A percentile compares a stretch with the other conserved stretches of the same genome.
Conservation (phyloP, 73 alveolate species). For the Tetrahymena elliotti region DNA sequence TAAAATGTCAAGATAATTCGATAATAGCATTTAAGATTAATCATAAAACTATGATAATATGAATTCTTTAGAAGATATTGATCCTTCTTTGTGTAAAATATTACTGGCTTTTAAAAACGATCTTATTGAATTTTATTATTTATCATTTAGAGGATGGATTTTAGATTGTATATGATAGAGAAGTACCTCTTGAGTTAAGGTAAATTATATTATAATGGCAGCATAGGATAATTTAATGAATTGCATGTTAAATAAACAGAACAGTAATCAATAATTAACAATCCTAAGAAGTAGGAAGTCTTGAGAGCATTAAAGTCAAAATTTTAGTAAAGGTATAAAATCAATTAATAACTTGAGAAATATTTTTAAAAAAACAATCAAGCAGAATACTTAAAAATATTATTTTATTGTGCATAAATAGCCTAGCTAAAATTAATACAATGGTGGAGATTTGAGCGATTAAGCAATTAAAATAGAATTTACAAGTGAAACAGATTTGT, state of each 20-base stretch:
- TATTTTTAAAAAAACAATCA: background rate
- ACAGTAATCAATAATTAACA: background rate
- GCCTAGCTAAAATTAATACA: background rate
- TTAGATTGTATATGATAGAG: constrained; percentile 20
- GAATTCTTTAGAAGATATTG: constrained; percentile 27
- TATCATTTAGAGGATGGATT: constrained; percentile 25
- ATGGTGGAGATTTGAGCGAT: constrained; percentile 4
- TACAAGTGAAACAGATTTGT: constrained; percentile 34
- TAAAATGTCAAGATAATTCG: background rate
- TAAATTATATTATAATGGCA: background rate
- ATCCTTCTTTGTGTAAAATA: constrained; percentile 7
- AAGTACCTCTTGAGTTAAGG: constrained; percentile 32
- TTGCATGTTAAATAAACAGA: background rate
- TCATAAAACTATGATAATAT: background rate
- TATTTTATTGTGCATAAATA: background rate
- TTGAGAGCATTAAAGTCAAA: constrained; percentile 35
- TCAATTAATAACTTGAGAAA: background rate
- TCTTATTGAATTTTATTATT: background rate
- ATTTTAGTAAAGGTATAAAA: constrained; percentile 1
- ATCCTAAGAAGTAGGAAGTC: constrained; percentile 37
- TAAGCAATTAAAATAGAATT: constrained; percentile 26
- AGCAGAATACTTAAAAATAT: background rate
- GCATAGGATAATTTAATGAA: background rate
- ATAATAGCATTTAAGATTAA: background rate
- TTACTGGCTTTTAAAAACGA: background rate